A percentile compares a stretch with the other conserved stretches of the same genome.
phyloP scores from a whole-genome alignment of 129 eudicot species.

The Lactuca saligna region DNA sequence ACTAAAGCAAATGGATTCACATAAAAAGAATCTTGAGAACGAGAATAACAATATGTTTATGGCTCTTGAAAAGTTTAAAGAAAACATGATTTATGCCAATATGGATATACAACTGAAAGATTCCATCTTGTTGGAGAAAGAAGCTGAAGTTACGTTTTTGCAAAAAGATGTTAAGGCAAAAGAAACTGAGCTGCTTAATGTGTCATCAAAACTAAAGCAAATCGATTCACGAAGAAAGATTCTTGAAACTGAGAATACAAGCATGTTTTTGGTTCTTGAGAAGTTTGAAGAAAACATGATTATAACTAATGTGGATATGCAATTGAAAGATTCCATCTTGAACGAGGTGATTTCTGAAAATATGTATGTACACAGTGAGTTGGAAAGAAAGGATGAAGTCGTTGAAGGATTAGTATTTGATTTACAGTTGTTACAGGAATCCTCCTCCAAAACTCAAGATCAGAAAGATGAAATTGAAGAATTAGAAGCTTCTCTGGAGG shows the following conservation, averaged over 20 bases:
- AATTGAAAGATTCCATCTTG: constrained; percentile 19
- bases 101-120: neutral
- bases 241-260: neutral
- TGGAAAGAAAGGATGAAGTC: constrained; percentile 71
- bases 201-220: constrained; percentile 17
- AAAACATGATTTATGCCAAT: neutral
- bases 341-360: constrained; percentile 45
- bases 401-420: constrained; percentile 72
- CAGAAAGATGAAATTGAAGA: constrained; percentile 62
- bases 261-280: neutral
- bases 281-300: neutral
- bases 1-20: neutral
- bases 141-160: constrained; percentile 31
- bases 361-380: constrained; percentile 49
- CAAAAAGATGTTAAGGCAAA: constrained; percentile 36
- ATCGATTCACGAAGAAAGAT: neutral
- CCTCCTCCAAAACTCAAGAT: constrained; percentile 65
- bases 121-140: neutral
- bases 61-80: neutral
- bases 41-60: neutral
- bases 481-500: constrained; percentile 45
- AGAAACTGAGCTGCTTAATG: constrained; percentile 42
- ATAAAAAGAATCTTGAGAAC: neutral
- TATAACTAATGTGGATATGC: neutral
- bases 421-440: constrained; percentile 73